Conservation (phyloP, 2,329 filamentous ascomycete species). For the Alternaria arborescens region DNA sequence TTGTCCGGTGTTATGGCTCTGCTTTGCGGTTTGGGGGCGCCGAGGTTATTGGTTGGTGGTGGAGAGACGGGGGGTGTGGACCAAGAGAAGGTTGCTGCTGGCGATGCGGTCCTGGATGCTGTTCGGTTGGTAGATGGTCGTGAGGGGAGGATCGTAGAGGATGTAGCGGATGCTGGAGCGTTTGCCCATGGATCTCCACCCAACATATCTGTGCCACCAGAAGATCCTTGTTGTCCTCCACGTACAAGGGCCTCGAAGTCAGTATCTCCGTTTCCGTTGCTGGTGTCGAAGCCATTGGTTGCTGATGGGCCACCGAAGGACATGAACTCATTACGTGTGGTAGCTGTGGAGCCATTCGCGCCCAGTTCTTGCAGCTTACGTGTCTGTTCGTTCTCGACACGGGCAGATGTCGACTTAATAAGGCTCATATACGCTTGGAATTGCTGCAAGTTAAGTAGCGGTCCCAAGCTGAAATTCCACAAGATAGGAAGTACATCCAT, state of each 20-base stretch:
- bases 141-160: conserved; percentile 44
- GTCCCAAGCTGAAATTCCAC: conserved; percentile 91
- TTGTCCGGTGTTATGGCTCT: conserved; percentile 64
- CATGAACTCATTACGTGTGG: conserved; percentile 71
- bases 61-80: conserved; percentile 53
- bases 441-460: conserved; percentile 81
- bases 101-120: conserved; percentile 39
- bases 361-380: conserved; percentile 87
- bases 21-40: conserved; percentile 38
- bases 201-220: conserved; percentile 48
- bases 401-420: conserved; percentile 79
- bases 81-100: conserved; percentile 57
- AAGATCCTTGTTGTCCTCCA: conserved; percentile 64
- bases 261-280: conserved; percentile 67
- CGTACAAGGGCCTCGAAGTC: conserved; percentile 93
- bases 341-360: conserved; percentile 63
- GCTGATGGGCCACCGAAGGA: conserved; percentile 66
- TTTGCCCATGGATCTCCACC: conserved; percentile 57
- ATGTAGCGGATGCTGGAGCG: conserved; percentile 42
- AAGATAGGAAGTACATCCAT: conserved; percentile 89
- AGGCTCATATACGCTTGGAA: conserved; percentile 91
- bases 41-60: conserved; percentile 38
- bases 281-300: conserved; percentile 66
- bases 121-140: conserved; percentile 37
- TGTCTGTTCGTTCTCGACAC: conserved; percentile 87